Percentiles rank a stretch among this genome's conserved stretches.
These are phyloP conservation scores for Amanita phalloides DNA, from an alignment of 768 basidiomycete genomes.

Conservation along the genomic window DNA sequence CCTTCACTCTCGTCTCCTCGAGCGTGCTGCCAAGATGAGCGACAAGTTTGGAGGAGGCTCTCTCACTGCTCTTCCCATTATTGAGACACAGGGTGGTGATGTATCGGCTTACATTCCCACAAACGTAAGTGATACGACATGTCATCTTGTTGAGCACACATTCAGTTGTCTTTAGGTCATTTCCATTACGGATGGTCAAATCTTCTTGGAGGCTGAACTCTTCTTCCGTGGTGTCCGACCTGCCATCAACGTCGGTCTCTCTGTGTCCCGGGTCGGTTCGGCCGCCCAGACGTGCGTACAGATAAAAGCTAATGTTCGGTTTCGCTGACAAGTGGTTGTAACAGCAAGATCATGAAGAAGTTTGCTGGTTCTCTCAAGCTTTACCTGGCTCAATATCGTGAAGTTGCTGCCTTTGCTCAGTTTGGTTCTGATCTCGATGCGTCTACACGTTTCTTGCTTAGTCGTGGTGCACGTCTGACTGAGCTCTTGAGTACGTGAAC, in stretches of 20 bases:
- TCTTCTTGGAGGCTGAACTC: constrained; percentile 99
- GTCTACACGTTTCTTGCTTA: constrained; percentile 96
- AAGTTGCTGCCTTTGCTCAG: constrained; percentile 98
- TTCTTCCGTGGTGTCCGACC: constrained; percentile 99
- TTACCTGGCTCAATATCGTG: constrained; percentile 99
- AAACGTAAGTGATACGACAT: constrained; percentile 41
- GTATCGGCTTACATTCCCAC: constrained; percentile 99
- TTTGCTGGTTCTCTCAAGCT: constrained; percentile 99
- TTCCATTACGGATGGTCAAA: constrained; percentile 99
- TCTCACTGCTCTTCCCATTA: constrained; percentile 96
- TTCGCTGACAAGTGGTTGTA: constrained; percentile 1
- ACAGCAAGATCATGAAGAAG: constrained; percentile 99
- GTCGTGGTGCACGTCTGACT: constrained; percentile 95
- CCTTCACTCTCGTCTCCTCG: constrained; percentile 98
- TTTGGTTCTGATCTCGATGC: constrained; percentile 99
- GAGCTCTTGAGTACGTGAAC: constrained; percentile 74
- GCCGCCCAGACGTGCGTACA: constrained; percentile 92
- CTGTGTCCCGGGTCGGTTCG: constrained; percentile 99
- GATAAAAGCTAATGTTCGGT: background rate
- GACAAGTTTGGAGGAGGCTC: constrained; percentile 98
- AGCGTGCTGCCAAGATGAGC: constrained; percentile 99
- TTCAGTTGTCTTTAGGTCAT: constrained; percentile 59
- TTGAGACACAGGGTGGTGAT: constrained; percentile 99
- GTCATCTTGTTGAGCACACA: background rate
- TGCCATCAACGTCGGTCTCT: constrained; percentile 99